phyloP scores from a whole-genome alignment of 2,329 filamentous ascomycete species.

The Lecanosticta acicola region DNA sequence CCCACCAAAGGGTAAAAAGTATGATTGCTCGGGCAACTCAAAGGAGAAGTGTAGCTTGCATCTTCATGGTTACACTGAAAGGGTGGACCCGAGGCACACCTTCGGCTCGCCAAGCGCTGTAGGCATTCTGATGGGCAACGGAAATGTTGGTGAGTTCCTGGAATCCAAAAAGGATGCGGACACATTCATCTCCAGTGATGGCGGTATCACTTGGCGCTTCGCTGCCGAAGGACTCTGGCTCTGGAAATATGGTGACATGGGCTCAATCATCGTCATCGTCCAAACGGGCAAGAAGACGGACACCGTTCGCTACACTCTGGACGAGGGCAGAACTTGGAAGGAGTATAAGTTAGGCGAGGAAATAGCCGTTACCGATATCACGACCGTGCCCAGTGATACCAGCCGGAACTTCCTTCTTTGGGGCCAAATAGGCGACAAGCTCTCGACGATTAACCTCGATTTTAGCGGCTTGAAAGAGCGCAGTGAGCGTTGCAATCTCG shows the following conservation, averaged over 20 bases:
- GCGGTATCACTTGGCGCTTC: slow-evolving; percentile 80
- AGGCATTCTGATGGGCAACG: slow-evolving; percentile 83
- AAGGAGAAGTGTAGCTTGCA: slow-evolving; percentile 73
- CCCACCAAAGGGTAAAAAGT: slow-evolving; percentile 63
- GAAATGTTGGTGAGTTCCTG: slow-evolving; percentile 77
- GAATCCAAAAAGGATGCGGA: slow-evolving; percentile 65
- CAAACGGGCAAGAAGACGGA: slow-evolving; percentile 64
- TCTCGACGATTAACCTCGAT: slow-evolving; percentile 72
- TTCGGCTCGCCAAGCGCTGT: slow-evolving; percentile 85
- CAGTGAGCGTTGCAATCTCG: slow-evolving; percentile 57
- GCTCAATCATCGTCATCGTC: slow-evolving; percentile 84
- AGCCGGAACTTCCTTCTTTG: slow-evolving; percentile 90
- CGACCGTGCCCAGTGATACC: slow-evolving; percentile 80
- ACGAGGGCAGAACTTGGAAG: slow-evolving; percentile 76
- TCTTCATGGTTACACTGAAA: slow-evolving; percentile 92
- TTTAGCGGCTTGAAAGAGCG: slow-evolving; percentile 74
- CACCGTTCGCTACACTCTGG: slow-evolving; percentile 65
- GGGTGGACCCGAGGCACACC: slow-evolving; percentile 71
- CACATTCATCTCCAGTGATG: slow-evolving; percentile 87
- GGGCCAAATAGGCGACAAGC: slow-evolving; percentile 58
- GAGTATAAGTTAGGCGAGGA: slow-evolving; percentile 68
- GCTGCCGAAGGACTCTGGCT: slow-evolving; percentile 83
- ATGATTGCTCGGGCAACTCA: slow-evolving; percentile 54
- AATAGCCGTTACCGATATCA: slow-evolving; percentile 71
- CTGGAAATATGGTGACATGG: slow-evolving; percentile 95